Evolutionary conservation across 2,329 filamentous ascomycete species (phyloP), one percentile per base, ranked within the genome.

Genomic region (Penicillium sp.): DNA sequence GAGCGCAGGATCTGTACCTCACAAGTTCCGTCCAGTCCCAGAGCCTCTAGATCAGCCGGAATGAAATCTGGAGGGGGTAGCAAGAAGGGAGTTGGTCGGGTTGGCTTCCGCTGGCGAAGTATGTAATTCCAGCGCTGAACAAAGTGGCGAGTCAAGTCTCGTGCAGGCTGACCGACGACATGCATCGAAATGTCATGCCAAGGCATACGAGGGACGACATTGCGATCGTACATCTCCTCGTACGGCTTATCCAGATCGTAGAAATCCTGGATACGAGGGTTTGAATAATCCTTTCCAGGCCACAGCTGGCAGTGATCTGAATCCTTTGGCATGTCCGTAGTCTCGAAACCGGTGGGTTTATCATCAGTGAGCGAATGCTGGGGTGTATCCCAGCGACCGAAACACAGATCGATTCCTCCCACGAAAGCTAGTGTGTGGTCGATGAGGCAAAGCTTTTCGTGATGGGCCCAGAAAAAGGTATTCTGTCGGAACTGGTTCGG

Each of bases 161-260:
- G 86, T 13, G 95, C 94, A 2, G 95, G 95, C 73, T 98, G 95
- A 4, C 95, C 95, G 44, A 98, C 92, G 43, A 99, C 89, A 75
- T 98, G 95, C 95, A 99, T 98, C 2, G 89, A 87, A 62, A 99
- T 92, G 74, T 99, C 95, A 70, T 99, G 95, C 95, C 95, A 99
- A 1, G 95, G 94, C 95, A 98, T 99, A 61, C 95, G 84, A 1
- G 95, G 92, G 18, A 94, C 85, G 72, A 90, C 90, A 60, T 87
- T 89, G 56, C 95, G 89, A 75, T 98, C 92, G 70, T 98, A 99
- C 95, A 98, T 98, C 76, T 99, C 95, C 71, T 96, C 95, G 70
- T 98, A 98, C 1, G 95, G 95, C 74, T 96, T 92, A 71, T 95
- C 89, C 27, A 99, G 85, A 58, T 88, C 87, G 79, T 92, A 97